Evolutionary conservation across 208 protist genomes (phyloP), one percentile per base, ranked within the genome.

Genomic region (Leishmania guyanensis): DNA sequence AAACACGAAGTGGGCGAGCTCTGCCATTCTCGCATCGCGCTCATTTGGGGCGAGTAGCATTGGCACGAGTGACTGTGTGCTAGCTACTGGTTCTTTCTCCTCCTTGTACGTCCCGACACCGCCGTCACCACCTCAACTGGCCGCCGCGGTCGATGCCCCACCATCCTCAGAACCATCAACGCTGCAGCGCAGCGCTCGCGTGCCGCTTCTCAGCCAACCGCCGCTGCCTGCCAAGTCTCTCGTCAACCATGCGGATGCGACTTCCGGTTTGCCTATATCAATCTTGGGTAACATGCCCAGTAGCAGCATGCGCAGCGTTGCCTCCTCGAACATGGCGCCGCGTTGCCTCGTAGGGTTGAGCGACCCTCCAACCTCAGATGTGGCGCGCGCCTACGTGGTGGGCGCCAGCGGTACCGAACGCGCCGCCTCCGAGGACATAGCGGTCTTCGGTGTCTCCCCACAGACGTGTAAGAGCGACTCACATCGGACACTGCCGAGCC

Each of bases 401-500:
- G 69, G 12, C n/a, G 22, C 51, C n/a, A 62, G 71, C n/a, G 17
- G 71, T 46, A 62, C 71, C 50, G 43, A 62, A n/a, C 71, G 17
- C 50, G 2, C n/a, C 51, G 71, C 14, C 29, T 39, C 51, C 51
- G 72, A 62, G 12, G n/a, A 43, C 72, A 62, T 0, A 50, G 1
- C 51, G 14, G 72, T 29, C 6, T 58, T 76, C 53, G 9, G 60
- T 22, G 75, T 79, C 1, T 80, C 72, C 66, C 73, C 60, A 43
- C 75, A 76, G 58, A 80, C 75, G 50, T 82, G 22, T 78, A 36
- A 62, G 48, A 80, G 69, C 16, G 81, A 84, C 69, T 80, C 70
- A 69, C 76, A 77, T 69, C 76, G 68, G 48, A 78, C 76, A 14
- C 71, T 72, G 69, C 81, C 68, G 6, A 77, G 71, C 36, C 17